Evolutionary conservation across 306 rosid species (phyloP), one percentile per base, ranked within the genome.

Genomic region (Luffa acutangula): DNA sequence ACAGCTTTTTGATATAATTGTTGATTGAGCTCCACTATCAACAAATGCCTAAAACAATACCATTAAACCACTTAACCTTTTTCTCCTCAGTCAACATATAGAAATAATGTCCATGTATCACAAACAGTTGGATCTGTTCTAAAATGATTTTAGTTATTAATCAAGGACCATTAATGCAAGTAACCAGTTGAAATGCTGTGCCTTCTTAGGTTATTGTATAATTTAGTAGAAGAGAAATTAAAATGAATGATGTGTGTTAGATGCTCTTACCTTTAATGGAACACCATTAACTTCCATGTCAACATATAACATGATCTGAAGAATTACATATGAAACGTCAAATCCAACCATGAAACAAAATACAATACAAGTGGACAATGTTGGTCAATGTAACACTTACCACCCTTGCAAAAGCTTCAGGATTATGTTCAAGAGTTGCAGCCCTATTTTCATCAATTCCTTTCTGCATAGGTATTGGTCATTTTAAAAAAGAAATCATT

Each of bases 361-460:
- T 36, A 54, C 5, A 39, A 62, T 66, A 20, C 9, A 41, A 31
- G 33, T 64, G 18, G 58, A 58, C 34, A 53, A 20, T 33, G 18
- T 48, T 80, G 41, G 41, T 34, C 79, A 9, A 80, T 71, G 73
- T 75, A 72, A 70, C 83, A 87, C 91, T 53, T 82, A 95, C 99
- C 97, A 95, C 99, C 80, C 97, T 93, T 58, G 96, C 99, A 91
- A 95, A 95, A 84, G 86, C 95, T 93, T 95, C 99, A 2, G 99
- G 97, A 84, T 95, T 95, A 82, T 95, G 87, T 76, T 95, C 99
- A 33, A 95, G 80, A 63, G 99, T 97, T 80, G 99, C 99, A 63
- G 86, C 97, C 99, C 99, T 93, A 85, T 95, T 95, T 84, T 95
- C 99, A 85, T 95, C 99, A 81, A 95, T 93, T 82, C 97, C 99